Evolutionary conservation across 257 asterid genomes (phyloP).

Genomic region (Fraxinus anomala): DNA sequence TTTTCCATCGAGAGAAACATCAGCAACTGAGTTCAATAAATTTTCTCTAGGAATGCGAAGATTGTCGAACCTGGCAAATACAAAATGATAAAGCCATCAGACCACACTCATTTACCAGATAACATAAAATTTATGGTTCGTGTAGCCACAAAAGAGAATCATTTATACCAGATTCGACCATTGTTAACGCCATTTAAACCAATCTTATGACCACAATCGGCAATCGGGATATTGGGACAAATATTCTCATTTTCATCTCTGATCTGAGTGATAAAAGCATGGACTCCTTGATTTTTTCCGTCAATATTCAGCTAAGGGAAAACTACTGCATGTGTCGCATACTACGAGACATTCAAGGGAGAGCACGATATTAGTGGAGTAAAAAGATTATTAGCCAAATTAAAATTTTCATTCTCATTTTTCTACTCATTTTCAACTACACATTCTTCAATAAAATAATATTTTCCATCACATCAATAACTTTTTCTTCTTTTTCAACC

Average conservation of each 20-base stretch:
- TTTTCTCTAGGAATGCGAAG: constrained; percentile 89
- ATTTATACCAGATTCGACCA: constrained; percentile 79
- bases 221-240: constrained; percentile 75
- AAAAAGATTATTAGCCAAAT: constrained; percentile 13
- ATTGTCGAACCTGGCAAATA: constrained; percentile 82
- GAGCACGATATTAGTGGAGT: constrained; percentile 14
- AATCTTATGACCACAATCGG: constrained; percentile 97
- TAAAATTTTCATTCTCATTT: too few relatives aligned
- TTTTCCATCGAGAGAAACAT: constrained; percentile 85
- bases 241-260: constrained; percentile 78
- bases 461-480: too few relatives aligned
- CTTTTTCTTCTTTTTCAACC: too few relatives aligned
- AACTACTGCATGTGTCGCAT: constrained; percentile 90
- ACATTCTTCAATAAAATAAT: too few relatives aligned
- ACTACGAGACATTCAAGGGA: constrained; percentile 44
- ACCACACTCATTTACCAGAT: background rate
- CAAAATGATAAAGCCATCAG: constrained; percentile 18
- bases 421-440: too few relatives aligned
- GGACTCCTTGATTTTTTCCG: constrained; percentile 85
- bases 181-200: constrained; percentile 98
- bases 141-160: background rate
- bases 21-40: constrained; percentile 93
- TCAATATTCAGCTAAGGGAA: constrained; percentile 85
- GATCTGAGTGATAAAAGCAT: constrained; percentile 86
- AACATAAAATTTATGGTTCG: constrained; percentile 9